Conservation (phyloP, 2,329 filamentous ascomycete genomes). For the Aspergillus tubingensis region DNA sequence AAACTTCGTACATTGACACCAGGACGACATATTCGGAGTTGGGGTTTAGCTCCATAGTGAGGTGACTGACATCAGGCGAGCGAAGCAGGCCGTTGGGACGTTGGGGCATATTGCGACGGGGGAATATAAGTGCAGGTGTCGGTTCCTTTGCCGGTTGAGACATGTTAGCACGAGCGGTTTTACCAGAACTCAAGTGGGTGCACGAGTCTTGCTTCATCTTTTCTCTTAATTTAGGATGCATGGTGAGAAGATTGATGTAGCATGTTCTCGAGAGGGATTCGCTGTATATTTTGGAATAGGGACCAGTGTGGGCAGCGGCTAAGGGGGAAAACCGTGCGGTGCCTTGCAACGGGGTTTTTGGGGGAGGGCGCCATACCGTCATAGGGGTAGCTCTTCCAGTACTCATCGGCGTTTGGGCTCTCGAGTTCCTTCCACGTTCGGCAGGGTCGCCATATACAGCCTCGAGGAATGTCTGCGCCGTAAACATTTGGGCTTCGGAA, state of each 20-base stretch:
- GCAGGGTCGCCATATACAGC: conserved; percentile 69
- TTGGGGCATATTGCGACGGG: conserved; percentile 63
- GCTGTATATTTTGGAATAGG: not conserved
- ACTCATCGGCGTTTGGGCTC: conserved; percentile 69
- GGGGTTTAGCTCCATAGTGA: conserved; percentile 67
- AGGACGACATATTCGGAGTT: conserved; percentile 82
- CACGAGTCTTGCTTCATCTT: conserved; percentile 19
- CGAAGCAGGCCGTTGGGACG: conserved; percentile 72
- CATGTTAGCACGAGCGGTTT: conserved; percentile 40
- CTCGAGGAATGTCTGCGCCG: conserved; percentile 77
- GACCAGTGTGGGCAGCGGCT: not conserved
- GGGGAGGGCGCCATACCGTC: conserved; percentile 44
- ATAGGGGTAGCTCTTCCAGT: conserved; percentile 47
- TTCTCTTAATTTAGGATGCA: conserved; percentile 13
- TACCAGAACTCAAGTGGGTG: conserved; percentile 20
- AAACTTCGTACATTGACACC: conserved; percentile 98
- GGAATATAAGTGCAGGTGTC: conserved; percentile 57
- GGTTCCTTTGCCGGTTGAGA: conserved; percentile 55
- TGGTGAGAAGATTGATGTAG: conserved; percentile 9
- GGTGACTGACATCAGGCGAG: conserved; percentile 70
- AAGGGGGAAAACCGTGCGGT: conserved; percentile 19
- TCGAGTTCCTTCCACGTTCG: conserved; percentile 61
- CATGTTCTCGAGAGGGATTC: conserved; percentile 3
- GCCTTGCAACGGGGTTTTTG: conserved; percentile 28
- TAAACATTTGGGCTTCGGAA: conserved; percentile 76